Conservation (phyloP, 768 basidiomycete species). For the Leccinum ochraceum region DNA sequence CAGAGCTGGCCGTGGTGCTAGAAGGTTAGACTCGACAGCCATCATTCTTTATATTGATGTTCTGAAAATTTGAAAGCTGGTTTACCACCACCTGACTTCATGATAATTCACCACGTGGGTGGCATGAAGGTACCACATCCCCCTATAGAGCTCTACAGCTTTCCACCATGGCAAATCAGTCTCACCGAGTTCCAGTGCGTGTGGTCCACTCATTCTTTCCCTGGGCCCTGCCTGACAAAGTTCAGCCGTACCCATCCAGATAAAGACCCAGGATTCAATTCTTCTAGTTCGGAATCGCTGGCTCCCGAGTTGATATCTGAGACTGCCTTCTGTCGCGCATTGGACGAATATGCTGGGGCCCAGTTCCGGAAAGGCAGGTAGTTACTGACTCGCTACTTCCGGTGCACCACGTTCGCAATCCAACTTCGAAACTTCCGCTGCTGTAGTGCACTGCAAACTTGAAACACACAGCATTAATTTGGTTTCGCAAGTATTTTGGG, state of each 20-base stretch:
- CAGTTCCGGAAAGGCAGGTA: slow-evolving; percentile 82
- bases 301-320: slow-evolving; percentile 44
- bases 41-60: slow-evolving; percentile 3
- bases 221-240: slow-evolving; percentile 3
- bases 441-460: background rate
- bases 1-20: slow-evolving; percentile 48
- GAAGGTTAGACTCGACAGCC: slow-evolving; percentile 50
- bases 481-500: background rate
- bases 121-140: slow-evolving; percentile 36
- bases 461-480: background rate
- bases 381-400: slow-evolving; percentile 6
- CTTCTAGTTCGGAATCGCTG: background rate
- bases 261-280: slow-evolving; percentile 4
- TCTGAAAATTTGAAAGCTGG: slow-evolving; percentile 46
- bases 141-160: slow-evolving; percentile 70
- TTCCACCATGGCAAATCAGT: slow-evolving; percentile 85
- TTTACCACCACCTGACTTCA: slow-evolving; percentile 70
- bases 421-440: background rate
- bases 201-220: background rate
- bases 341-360: slow-evolving; percentile 72
- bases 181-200: slow-evolving; percentile 80
- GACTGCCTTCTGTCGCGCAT: slow-evolving; percentile 60
- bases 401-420: slow-evolving; percentile 8
- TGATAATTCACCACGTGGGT: slow-evolving; percentile 67
- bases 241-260: slow-evolving; percentile 26